Percentiles rank a stretch among this genome's conserved stretches.
phyloP scores from a whole-genome alignment of 441 rosid species.

The Kokia cookei region DNA sequence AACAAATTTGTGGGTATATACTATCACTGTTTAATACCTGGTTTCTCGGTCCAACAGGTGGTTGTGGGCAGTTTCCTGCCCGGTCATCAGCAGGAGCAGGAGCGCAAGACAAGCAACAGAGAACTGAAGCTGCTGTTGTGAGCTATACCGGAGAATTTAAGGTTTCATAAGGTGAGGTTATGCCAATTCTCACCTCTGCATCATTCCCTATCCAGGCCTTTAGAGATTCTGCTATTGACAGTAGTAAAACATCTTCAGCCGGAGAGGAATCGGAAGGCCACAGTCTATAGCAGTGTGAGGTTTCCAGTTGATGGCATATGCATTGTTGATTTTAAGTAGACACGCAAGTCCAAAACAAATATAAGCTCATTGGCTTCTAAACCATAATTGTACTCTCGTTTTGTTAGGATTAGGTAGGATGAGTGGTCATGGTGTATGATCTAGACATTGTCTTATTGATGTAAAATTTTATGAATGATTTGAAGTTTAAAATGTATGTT shows the following conservation, averaged over 20 bases:
- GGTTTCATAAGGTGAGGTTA: conserved; percentile 27
- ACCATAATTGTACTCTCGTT: conserved; percentile 15
- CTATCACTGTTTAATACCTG: background rate
- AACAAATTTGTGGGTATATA: background rate
- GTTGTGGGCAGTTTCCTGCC: conserved; percentile 84
- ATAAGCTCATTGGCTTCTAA: conserved; percentile 6
- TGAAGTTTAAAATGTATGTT: conserved; percentile 7
- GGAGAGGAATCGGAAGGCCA: conserved; percentile 44
- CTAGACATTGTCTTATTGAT: conserved; percentile 18
- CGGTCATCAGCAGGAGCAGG: conserved; percentile 78
- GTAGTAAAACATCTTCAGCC: conserved; percentile 23
- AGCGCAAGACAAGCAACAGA: conserved; percentile 69
- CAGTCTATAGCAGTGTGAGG: conserved; percentile 39
- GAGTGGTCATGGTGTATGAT: conserved; percentile 13
- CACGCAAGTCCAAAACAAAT: background rate
- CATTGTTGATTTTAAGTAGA: too few species aligned
- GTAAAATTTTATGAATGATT: conserved; percentile 11
- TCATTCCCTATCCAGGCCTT: conserved; percentile 25
- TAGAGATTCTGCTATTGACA: conserved; percentile 26
- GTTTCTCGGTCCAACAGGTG: conserved; percentile 39
- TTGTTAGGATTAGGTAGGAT: conserved; percentile 28
- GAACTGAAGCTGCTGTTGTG: conserved; percentile 25
- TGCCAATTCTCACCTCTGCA: conserved; percentile 33
- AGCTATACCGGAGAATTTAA: conserved; percentile 19
- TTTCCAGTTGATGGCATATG: conserved; percentile 30